These are phyloP conservation scores for Castanea sativa DNA, from an alignment of 306 rosid species.

Conservation along the genomic window DNA sequence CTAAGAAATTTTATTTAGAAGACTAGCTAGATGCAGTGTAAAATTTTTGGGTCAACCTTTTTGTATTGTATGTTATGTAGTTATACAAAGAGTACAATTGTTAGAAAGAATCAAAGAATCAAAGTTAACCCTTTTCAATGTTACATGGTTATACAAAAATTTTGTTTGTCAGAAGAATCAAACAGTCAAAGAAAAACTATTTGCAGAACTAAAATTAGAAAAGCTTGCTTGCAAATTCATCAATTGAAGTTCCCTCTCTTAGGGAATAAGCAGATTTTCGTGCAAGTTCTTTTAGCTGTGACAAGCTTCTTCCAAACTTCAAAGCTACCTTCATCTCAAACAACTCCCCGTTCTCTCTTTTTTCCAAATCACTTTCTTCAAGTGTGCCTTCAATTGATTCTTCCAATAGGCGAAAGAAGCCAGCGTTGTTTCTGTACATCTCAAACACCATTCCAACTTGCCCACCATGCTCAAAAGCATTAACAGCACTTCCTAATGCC, in stretches of 20 bases:
- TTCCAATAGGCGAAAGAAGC: constrained; percentile 31
- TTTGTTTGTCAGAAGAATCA: background rate
- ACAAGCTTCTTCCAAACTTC: no score
- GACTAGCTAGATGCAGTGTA: no score
- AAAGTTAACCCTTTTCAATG: background rate
- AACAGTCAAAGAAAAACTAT: background rate
- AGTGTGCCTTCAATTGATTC: constrained; percentile 30
- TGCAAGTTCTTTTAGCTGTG: constrained; percentile 38
- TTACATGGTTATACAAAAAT: background rate
- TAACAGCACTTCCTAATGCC: constrained; percentile 31
- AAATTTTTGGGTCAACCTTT: no score
- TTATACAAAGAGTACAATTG: background rate
- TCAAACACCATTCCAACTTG: constrained; percentile 54
- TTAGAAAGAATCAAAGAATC: background rate
- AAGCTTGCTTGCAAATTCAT: constrained; percentile 43
- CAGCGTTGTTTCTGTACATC: constrained; percentile 41
- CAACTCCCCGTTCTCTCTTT: constrained; percentile 38
- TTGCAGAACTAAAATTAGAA: background rate
- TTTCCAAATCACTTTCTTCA: constrained; percentile 29
- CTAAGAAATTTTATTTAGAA: no score
- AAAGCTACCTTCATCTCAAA: constrained; percentile 37
- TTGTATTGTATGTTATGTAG: no score
- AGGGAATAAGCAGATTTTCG: constrained; percentile 36
- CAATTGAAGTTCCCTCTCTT: constrained; percentile 19
- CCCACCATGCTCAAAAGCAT: constrained; percentile 35